Evolutionary conservation across 805 yeast genomes (phyloP).

Genomic region (Starmerella stellata): DNA sequence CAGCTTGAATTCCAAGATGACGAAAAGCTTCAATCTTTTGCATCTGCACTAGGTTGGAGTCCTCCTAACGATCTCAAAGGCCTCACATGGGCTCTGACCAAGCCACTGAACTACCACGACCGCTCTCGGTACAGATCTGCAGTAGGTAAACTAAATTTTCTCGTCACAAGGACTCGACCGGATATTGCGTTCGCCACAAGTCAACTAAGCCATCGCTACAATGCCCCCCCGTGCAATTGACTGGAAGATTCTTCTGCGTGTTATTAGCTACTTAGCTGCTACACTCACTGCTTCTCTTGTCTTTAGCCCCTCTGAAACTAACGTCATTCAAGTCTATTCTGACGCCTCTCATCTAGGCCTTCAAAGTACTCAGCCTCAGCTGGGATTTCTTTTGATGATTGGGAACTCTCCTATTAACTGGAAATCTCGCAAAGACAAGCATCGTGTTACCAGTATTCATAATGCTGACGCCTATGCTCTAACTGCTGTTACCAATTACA

Average conservation of each 20-base stretch:
- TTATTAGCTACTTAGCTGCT: neutral
- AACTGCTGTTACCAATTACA: neutral
- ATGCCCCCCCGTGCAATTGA: neutral
- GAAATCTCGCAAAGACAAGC: neutral
- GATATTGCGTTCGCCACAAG: slow-evolving; percentile 1
- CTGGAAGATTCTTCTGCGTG: neutral
- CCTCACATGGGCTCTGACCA: neutral
- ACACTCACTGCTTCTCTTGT: neutral
- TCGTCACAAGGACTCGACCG: slow-evolving; percentile 1
- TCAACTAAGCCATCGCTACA: neutral
- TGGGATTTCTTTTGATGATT: neutral
- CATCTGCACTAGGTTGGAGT: neutral
- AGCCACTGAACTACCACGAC: neutral
- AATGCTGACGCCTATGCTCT: neutral
- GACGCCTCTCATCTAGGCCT: neutral
- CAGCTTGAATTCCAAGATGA: neutral
- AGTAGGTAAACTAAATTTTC: neutral
- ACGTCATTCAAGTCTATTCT: neutral
- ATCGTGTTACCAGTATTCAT: neutral
- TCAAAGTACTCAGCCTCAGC: neutral
- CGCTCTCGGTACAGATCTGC: neutral
- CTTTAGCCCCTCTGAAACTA: neutral
- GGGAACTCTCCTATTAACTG: neutral
- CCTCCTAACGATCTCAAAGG: neutral
- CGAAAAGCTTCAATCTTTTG: neutral